Conservation (phyloP, 2,329 filamentous ascomycete species). For the Fusarium sp. region DNA sequence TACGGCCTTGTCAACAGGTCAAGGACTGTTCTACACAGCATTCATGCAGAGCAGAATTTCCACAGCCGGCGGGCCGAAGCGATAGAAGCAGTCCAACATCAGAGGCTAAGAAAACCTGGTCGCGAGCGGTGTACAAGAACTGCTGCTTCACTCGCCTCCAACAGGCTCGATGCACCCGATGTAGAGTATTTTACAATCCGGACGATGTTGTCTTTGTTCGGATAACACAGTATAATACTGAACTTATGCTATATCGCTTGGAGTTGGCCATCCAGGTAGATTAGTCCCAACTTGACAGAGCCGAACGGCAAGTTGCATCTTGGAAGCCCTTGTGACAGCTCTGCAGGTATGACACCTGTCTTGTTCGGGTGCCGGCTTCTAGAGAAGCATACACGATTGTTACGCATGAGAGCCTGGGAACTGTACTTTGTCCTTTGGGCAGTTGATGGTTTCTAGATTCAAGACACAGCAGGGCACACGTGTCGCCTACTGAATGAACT, state of each 20-base stretch:
- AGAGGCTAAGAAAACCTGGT: slow-evolving; percentile 4
- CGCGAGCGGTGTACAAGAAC: slow-evolving; percentile 16
- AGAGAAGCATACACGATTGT: slow-evolving; percentile 11
- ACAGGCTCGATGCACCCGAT: not conserved
- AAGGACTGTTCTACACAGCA: not conserved
- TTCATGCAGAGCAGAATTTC: slow-evolving; percentile 11
- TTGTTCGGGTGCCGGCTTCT: not conserved
- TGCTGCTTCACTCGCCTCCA: not conserved
- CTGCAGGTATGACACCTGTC: slow-evolving; percentile 25
- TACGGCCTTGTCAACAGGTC: not conserved
- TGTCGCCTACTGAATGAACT: slow-evolving; percentile 31
- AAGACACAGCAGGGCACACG: slow-evolving; percentile 34
- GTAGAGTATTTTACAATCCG: accelerated
- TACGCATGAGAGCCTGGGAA: slow-evolving; percentile 20
- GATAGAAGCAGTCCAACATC: slow-evolving; percentile 24
- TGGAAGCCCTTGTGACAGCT: slow-evolving; percentile 18
- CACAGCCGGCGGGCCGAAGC: slow-evolving; percentile 11
- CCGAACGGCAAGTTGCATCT: slow-evolving; percentile 24
- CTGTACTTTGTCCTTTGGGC: not conserved
- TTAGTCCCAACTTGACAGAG: slow-evolving; percentile 9
- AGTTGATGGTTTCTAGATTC: slow-evolving; percentile 15
- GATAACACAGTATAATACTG: not conserved
- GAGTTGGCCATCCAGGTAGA: slow-evolving; percentile 17
- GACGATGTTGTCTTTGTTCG: not conserved
- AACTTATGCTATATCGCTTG: not conserved